A percentile compares a stretch with the other conserved stretches of the same genome.
phyloP scores from a whole-genome alignment of 495 filamentous ascomycete species.

The Bombardia bombarda region DNA sequence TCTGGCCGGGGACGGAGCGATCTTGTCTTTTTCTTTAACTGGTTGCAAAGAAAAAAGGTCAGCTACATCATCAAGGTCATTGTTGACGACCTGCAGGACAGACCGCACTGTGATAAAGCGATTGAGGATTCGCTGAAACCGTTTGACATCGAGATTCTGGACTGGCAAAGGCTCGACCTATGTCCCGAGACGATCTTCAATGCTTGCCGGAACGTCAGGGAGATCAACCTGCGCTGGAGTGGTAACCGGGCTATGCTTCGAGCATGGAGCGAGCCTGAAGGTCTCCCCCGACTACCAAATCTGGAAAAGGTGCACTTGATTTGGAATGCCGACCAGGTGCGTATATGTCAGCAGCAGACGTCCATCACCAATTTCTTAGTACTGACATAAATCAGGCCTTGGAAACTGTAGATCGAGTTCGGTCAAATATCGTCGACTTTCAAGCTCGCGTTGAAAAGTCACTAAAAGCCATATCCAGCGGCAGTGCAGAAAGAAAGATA shows the following conservation, averaged over 20 bases:
- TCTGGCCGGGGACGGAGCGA: constrained; percentile 15
- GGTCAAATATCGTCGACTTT: too few species aligned
- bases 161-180: constrained; percentile 31
- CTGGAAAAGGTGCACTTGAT: neutral
- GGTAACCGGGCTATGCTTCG: constrained; percentile 20
- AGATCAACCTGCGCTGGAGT: constrained; percentile 12
- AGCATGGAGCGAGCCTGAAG: constrained; percentile 11
- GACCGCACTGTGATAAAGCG: constrained; percentile 24
- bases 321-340: too few species aligned
- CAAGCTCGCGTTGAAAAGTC: too few species aligned
- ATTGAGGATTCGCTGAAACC: constrained; percentile 23
- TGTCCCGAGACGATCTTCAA: constrained; percentile 21
- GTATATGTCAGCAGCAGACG: too few species aligned
- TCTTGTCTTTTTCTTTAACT: constrained; percentile 18
- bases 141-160: constrained; percentile 24
- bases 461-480: too few species aligned
- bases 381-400: too few species aligned
- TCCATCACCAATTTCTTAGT: too few species aligned
- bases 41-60: constrained; percentile 16
- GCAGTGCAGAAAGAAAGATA: too few species aligned
- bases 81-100: constrained; percentile 21
- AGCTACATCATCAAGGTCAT: constrained; percentile 24
- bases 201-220: constrained; percentile 15
- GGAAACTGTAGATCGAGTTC: too few species aligned
- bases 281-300: neutral